Percentiles rank a stretch among this genome's conserved stretches.
These are phyloP conservation scores for Aphanomyces astaci DNA, from an alignment of 352 stramenopile species.

Conservation along the genomic window DNA sequence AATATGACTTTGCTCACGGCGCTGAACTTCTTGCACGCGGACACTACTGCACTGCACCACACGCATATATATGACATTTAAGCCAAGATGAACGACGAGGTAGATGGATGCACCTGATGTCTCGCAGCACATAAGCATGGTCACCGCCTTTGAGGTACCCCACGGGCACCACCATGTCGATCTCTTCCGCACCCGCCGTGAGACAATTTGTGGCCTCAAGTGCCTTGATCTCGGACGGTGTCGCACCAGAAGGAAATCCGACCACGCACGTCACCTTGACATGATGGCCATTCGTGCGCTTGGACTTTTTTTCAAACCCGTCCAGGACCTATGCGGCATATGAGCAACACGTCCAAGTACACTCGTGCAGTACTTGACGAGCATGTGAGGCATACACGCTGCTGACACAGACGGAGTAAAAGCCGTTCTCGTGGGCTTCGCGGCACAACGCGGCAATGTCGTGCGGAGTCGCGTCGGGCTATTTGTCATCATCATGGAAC, in stretches of 20 bases:
- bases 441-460: slow-evolving; percentile 63
- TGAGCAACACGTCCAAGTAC: too few relatives aligned
- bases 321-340: slow-evolving; percentile 15
- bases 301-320: slow-evolving; percentile 1
- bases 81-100: too few relatives aligned
- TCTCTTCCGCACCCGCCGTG: slow-evolving; percentile 67
- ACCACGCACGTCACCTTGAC: slow-evolving; percentile 80
- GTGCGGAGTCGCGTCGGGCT: slow-evolving; percentile 48
- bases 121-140: slow-evolving; percentile 64
- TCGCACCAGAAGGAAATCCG: slow-evolving; percentile 74
- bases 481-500: neutral
- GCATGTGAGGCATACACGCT: slow-evolving; percentile 52
- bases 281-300: slow-evolving; percentile 28
- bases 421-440: slow-evolving; percentile 58
- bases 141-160: slow-evolving; percentile 54
- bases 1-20: slow-evolving; percentile 79
- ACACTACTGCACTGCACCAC: slow-evolving; percentile 41
- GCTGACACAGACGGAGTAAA: slow-evolving; percentile 80
- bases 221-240: slow-evolving; percentile 49
- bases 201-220: slow-evolving; percentile 64
- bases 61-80: too few relatives aligned
- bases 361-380: slow-evolving; percentile 33
- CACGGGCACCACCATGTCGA: slow-evolving; percentile 85
- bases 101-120: slow-evolving; percentile 44
- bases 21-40: slow-evolving; percentile 50